Percentiles rank a stretch among this genome's conserved stretches.
These are phyloP conservation scores for Helenozyma baotianmanensis DNA, from an alignment of 805 yeast genomes.

Conservation along the genomic window DNA sequence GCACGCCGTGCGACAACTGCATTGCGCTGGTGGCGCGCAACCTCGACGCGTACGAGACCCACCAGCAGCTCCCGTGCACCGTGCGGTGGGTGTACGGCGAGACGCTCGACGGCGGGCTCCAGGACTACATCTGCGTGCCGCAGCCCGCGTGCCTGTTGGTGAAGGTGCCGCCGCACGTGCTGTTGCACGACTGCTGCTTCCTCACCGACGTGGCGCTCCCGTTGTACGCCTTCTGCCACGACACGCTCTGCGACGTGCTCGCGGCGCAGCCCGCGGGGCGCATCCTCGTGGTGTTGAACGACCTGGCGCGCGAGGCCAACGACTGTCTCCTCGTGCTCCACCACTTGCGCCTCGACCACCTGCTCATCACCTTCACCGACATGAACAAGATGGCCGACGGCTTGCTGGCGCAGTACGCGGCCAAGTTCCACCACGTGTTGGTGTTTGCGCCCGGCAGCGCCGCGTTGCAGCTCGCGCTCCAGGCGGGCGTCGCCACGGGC, in stretches of 20 bases:
- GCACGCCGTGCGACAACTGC: slow-evolving; percentile 19
- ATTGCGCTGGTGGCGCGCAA: slow-evolving; percentile 3
- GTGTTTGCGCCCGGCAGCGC: slow-evolving; percentile 7
- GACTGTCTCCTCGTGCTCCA: slow-evolving; percentile 33
- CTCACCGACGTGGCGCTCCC: slow-evolving; percentile 32
- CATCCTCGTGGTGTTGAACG: slow-evolving; percentile 27
- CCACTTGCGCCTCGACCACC: slow-evolving; percentile 18
- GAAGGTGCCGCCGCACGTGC: slow-evolving; percentile 25
- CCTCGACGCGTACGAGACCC: slow-evolving; percentile 7
- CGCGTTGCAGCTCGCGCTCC: slow-evolving; percentile 4
- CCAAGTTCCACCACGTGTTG: slow-evolving; percentile 12
- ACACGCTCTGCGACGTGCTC: slow-evolving; percentile 6
- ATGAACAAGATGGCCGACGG: slow-evolving; percentile 1
- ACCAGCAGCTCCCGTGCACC: slow-evolving; percentile 20
- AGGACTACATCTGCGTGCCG: slow-evolving; percentile 28
- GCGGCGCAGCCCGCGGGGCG: slow-evolving; percentile 8
- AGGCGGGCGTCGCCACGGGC: slow-evolving; percentile 2
- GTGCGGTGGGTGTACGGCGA: slow-evolving; percentile 25
- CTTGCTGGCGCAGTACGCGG: slow-evolving; percentile 4
- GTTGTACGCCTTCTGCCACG: slow-evolving; percentile 25
- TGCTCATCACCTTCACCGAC: slow-evolving; percentile 14
- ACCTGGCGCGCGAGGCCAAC: slow-evolving; percentile 27
- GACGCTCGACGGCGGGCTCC: slow-evolving; percentile 37
- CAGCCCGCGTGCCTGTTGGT: slow-evolving; percentile 23
- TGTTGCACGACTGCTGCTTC: slow-evolving; percentile 35